A percentile compares a stretch with the other conserved stretches of the same genome.
phyloP scores from a whole-genome alignment of 73 alveolate species.

The Blepharisma japonicum region DNA sequence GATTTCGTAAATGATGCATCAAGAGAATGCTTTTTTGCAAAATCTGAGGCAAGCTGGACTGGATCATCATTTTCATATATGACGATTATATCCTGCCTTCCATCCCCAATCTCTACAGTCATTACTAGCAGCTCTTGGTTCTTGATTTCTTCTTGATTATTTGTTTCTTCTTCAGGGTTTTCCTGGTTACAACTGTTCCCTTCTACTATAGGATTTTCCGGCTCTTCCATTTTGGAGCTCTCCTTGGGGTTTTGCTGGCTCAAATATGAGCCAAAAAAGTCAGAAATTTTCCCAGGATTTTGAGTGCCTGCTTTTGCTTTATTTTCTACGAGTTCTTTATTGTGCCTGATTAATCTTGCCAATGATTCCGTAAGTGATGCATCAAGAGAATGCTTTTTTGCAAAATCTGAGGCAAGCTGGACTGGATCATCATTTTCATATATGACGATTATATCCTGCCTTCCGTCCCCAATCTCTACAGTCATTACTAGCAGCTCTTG shows the following conservation, averaged over 20 bases:
- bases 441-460: slow-evolving; percentile 41
- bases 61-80: slow-evolving; percentile 56
- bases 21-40: slow-evolving; percentile 45
- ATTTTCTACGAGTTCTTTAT: slow-evolving; percentile 2
- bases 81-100: slow-evolving; percentile 40
- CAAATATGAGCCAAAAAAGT: too few relatives aligned
- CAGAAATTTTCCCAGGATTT: too few relatives aligned
- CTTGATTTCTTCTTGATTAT: too few relatives aligned
- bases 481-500: slow-evolving; percentile 64
- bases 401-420: slow-evolving; percentile 49
- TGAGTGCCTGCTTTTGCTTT: too few relatives aligned
- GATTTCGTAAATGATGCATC: slow-evolving; percentile 16
- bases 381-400: slow-evolving; percentile 38
- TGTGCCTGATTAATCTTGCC: not conserved
- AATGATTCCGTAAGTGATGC: slow-evolving; percentile 10
- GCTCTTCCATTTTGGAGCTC: too few relatives aligned
- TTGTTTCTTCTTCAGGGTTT: too few relatives aligned
- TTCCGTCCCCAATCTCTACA: slow-evolving; percentile 65
- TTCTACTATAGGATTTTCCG: too few relatives aligned
- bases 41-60: slow-evolving; percentile 43
- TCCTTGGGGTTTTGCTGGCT: too few relatives aligned
- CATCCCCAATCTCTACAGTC: slow-evolving; percentile 69
- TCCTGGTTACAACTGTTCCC: too few relatives aligned
- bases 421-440: slow-evolving; percentile 53
- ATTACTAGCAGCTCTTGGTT: slow-evolving; percentile 56